Evolutionary conservation across 305 asterid genomes (phyloP), one percentile per base, ranked within the genome.

Genomic region (Fraxinus albicans): DNA sequence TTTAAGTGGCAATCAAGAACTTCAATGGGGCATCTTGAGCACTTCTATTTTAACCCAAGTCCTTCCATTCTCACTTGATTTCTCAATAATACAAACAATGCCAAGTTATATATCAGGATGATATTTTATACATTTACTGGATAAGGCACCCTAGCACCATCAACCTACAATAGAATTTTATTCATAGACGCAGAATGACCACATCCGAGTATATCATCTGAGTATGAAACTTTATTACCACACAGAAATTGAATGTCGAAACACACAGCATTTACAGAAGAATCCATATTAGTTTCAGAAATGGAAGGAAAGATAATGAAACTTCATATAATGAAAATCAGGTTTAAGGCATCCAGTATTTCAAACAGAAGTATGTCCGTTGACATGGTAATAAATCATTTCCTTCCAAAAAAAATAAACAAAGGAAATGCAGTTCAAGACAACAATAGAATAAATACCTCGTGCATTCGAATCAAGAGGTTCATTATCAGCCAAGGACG

Each of bases 381-480:
- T 55, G 27, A 47, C 84, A 67, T 55, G 60, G 44, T 72, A 25
- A 53, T 65, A 60, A 77, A 79, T 77, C 78, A 79, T 77, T 70
- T 78, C 69, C 80, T 69, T 69, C 31, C 13, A 50, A 15, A 6
- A 73, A 44, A 73, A 25, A 86, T 47, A 15, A 83, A 74, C 55
- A n/a, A 72, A 44, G 12, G 38, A 31, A 83, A 50, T n/a, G 44
- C 70, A 81, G 82, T 67, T 50, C 77, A 83, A 80, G 53, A 67
- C 42, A 79, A 65, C 33, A 80, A 80, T 77, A 83, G 86, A 86
- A 79, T 76, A 85, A 72, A 85, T 91, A 96, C 99, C 98, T 53
- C 98, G 97, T 81, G 92, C 86, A 79, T 79, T 91, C 73, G 94
- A 91, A 85, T 95, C 98, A 82, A 93, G 92, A 85, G 92, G 95